Conservation (phyloP, 495 filamentous ascomycete species). For the Tuber calosporum region DNA sequence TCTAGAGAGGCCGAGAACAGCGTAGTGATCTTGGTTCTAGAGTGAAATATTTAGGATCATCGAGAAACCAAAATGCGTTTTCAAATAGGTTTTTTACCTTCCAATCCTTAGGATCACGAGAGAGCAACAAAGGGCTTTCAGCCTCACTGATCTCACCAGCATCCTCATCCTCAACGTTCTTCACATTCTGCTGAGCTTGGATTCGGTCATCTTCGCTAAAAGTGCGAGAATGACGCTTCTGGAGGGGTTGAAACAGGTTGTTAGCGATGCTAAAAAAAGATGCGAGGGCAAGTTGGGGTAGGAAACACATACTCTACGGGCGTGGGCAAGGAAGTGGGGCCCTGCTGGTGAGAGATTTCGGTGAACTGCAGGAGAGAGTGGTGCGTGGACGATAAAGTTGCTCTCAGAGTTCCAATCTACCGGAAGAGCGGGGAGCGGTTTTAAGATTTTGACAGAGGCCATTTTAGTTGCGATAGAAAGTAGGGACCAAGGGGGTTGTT, state of each 20-base stretch:
- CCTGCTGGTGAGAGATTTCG: slow-evolving; percentile 77
- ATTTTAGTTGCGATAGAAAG: slow-evolving; percentile 16
- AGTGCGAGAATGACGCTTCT: slow-evolving; percentile 88
- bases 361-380: slow-evolving; percentile 37
- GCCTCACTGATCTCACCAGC: slow-evolving; percentile 82
- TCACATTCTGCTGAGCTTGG: slow-evolving; percentile 85
- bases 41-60: slow-evolving; percentile 39
- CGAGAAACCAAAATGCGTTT: background rate
- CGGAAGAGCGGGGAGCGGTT: slow-evolving; percentile 66
- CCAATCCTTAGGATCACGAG: slow-evolving; percentile 96
- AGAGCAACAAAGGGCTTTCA: slow-evolving; percentile 83
- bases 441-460: slow-evolving; percentile 29
- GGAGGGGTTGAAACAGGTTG: slow-evolving; percentile 24
- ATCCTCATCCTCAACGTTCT: slow-evolving; percentile 91
- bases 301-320: slow-evolving; percentile 61
- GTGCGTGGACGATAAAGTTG: slow-evolving; percentile 65
- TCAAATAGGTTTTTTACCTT: slow-evolving; percentile 56
- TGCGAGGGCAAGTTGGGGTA: slow-evolving; percentile 21
- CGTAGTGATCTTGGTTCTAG: slow-evolving; percentile 93
- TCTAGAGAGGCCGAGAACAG: slow-evolving; percentile 85
- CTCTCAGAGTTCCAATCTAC: slow-evolving; percentile 80
- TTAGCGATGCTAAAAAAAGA: slow-evolving; percentile 30
- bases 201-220: slow-evolving; percentile 98
- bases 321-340: slow-evolving; percentile 95
- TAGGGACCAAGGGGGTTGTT: background rate